Evolutionary conservation across 768 basidiomycete genomes (phyloP), one percentile per base, ranked within the genome.

Genomic region (Psilocybe subaeruginosa): DNA sequence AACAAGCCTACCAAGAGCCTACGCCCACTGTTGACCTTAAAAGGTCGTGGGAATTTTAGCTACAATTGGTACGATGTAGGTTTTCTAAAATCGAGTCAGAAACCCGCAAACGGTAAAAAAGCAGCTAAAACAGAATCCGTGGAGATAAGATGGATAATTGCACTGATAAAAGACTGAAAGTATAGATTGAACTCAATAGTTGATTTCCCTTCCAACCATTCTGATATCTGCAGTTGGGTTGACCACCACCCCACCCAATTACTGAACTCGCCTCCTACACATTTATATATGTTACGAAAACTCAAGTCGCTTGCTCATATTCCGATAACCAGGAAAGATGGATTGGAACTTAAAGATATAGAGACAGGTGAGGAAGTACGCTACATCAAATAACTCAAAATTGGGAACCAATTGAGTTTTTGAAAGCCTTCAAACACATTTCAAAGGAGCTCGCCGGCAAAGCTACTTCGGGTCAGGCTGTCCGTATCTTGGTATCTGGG

Each of bases 281-380:
- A 14, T 37, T 37, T 37, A 37, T n/a, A n/a, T n/a, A n/a, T 57
- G 7, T 6, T 57, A 46, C 45, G 56, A 8, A 57, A 37, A 48
- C 8, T 57, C 33, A 46, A 57, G 17, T 45, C 58, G 4, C n/a
- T 48, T 35, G 45, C 56, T 33, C 56, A 57, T 30, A 4, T 57
- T 57, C 56, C 56, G 16, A 52, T 59, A 30, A 52, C 50, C 8
- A 41, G 39, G 49, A 59, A 59, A 59, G 49, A 50, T 3, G 58
- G 58, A 11, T 30, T 59, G 27, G 58, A 59, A 50, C 39, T 31
- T 33, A 59, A 59, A 43, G 58, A 59, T 27, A 52, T 59, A 14
- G 11, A 43, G 12, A 59, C 37, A 52, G 58, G 58, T 59, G n/a
- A n/a, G n/a, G n/a, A 47, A 47, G 14, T 47, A n/a, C 45, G n/a